Conservation (phyloP, 2,329 filamentous ascomycete species). For the Cladophialophora yegresii region DNA sequence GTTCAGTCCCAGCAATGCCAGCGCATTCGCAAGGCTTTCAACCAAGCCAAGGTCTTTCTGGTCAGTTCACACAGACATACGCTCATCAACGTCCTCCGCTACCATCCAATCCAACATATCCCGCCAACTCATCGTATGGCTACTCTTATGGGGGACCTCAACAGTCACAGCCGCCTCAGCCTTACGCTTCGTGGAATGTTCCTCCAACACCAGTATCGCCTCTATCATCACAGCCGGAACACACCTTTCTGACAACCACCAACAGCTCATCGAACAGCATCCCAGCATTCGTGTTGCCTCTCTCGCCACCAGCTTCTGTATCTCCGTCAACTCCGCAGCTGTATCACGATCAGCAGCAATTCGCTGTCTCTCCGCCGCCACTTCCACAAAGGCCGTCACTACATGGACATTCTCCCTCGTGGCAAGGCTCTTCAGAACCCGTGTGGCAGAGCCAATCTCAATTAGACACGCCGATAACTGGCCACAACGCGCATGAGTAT, state of each 20-base stretch:
- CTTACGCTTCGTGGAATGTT: conserved; percentile 18
- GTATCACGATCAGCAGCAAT: conserved; percentile 11
- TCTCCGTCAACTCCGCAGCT: not conserved
- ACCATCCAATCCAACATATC: not conserved
- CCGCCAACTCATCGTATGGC: not conserved
- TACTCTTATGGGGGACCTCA: conserved; percentile 7
- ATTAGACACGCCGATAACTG: not conserved
- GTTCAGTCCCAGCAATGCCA: conserved; percentile 1
- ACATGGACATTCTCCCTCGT: conserved; percentile 5
- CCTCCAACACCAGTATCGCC: conserved; percentile 10
- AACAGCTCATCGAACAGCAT: not conserved
- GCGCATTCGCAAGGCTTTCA: conserved; percentile 13
- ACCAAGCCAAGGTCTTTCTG: conserved; percentile 18
- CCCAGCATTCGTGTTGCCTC: conserved; percentile 2
- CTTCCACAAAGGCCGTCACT: conserved; percentile 6
- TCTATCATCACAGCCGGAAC: conserved; percentile 6
- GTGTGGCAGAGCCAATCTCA: not conserved
- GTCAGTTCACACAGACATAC: conserved; percentile 14
- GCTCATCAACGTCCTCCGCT: conserved; percentile 12
- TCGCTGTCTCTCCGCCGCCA: conserved; percentile 3
- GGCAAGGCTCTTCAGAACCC: not conserved
- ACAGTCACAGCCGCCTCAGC: not conserved
- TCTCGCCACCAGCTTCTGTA: not conserved
- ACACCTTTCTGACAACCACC: not conserved
- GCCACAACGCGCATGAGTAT: not conserved